Percentiles rank a stretch among this genome's conserved stretches.
Conservation (phyloP, 371 early-diverging fungal genomes). For the Nosema bombycis region DNA sequence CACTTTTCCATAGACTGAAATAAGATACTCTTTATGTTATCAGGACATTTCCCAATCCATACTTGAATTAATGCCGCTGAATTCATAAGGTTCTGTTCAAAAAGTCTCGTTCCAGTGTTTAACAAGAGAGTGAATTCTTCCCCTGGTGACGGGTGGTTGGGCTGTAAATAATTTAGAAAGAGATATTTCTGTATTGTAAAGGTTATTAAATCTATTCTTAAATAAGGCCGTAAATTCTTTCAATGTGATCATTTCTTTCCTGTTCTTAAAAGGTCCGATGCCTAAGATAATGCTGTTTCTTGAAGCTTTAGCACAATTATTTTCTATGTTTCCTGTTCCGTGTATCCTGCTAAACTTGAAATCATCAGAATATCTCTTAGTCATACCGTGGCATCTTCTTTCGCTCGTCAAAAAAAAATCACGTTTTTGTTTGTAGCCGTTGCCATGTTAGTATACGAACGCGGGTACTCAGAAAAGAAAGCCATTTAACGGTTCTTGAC, state of each 20-base stretch:
- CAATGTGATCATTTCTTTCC: neutral
- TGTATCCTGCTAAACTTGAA: neutral
- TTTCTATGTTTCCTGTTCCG: neutral
- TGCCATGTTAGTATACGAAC: conserved; percentile 37
- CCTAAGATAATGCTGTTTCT: neutral
- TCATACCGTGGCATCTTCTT: neutral
- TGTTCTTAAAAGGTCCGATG: neutral
- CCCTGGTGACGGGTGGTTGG: neutral
- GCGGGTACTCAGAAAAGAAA: neutral
- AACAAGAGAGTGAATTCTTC: neutral
- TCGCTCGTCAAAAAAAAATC: too few relatives aligned
- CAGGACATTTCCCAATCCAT: neutral
- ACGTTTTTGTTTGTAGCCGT: neutral
- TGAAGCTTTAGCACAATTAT: neutral
- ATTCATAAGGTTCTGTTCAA: conserved; percentile 1
- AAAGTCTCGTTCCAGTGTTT: neutral
- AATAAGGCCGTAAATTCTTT: neutral
- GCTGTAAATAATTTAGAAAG: neutral
- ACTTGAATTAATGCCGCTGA: neutral
- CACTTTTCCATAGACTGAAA: neutral
- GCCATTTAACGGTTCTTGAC: too few relatives aligned
- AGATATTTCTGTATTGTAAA: neutral
- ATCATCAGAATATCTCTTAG: neutral
- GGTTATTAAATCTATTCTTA: neutral
- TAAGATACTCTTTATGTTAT: neutral